A percentile compares a stretch with the other conserved stretches of the same genome.
Evolutionary conservation across 306 rosid species (phyloP).

Genomic region (Mucuna pruriens): DNA sequence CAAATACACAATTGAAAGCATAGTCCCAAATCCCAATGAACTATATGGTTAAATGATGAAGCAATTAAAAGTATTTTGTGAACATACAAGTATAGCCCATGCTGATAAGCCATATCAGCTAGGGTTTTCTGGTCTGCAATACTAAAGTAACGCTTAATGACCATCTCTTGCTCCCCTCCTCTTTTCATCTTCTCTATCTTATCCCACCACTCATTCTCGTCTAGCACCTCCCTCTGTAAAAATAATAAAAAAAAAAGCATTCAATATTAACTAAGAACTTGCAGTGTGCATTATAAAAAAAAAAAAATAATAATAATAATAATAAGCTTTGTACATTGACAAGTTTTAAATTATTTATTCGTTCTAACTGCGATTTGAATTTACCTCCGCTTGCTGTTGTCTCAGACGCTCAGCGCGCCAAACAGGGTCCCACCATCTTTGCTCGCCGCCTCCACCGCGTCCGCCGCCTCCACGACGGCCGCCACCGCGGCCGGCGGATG

Average conservation of each 20-base stretch:
- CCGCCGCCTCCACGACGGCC: slow-evolving; percentile 63
- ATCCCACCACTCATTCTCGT: slow-evolving; percentile 83
- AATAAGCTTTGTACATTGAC: not conserved
- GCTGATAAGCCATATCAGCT: slow-evolving; percentile 79
- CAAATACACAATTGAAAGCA: not conserved
- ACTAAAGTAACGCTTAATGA: slow-evolving; percentile 71
- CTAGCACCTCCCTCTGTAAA: slow-evolving; percentile 77
- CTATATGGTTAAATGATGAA: slow-evolving; percentile 17
- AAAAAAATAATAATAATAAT: not conserved
- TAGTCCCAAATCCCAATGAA: not conserved
- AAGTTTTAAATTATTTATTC: not conserved
- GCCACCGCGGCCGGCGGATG: slow-evolving; percentile 52
- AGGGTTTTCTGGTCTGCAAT: slow-evolving; percentile 75
- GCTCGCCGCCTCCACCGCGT: slow-evolving; percentile 79
- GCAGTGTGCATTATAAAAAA: not conserved
- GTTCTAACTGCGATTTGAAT: not conserved
- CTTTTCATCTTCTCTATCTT: slow-evolving; percentile 77
- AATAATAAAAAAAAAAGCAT: not conserved
- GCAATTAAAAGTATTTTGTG: not conserved
- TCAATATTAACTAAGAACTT: not conserved
- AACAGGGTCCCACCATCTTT: slow-evolving; percentile 98
- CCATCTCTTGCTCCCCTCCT: slow-evolving; percentile 79
- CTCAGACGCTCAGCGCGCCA: slow-evolving; percentile 95
- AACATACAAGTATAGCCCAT: slow-evolving; percentile 81
- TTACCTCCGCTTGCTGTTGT: slow-evolving; percentile 76